Evolutionary conservation across 768 basidiomycete genomes (phyloP).

Genomic region (Mrakia frigida): DNA sequence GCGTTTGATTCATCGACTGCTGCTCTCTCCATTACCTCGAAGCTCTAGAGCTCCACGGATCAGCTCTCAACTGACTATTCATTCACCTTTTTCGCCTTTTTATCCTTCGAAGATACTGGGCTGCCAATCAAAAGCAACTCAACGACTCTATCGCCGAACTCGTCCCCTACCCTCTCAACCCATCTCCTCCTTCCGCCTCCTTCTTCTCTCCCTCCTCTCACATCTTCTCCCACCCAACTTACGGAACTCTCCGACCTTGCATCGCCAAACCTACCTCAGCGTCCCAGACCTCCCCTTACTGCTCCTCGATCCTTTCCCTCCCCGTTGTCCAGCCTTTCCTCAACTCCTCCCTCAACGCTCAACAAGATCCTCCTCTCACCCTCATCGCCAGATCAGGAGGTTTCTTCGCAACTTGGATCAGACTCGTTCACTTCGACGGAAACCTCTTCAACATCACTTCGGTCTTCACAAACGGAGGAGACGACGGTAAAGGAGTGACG

Average conservation of each 20-base stretch:
- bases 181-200: background rate
- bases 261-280: background rate
- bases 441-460: constrained; percentile 20
- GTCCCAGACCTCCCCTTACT: background rate
- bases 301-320: background rate
- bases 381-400: background rate
- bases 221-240: constrained; percentile 12
- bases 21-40: too few species aligned
- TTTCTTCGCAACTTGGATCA: background rate
- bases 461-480: constrained; percentile 7
- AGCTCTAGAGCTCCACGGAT: too few species aligned
- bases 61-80: too few species aligned
- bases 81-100: background rate
- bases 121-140: background rate
- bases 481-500: background rate
- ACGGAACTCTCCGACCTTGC: background rate
- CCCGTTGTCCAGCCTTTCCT: constrained; percentile 7
- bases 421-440: constrained; percentile 15
- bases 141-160: background rate
- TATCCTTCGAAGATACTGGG: background rate
- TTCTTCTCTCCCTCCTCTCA: background rate
- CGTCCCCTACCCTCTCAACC: background rate
- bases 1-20: too few species aligned
- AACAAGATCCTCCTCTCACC: background rate
- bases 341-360: constrained; percentile 11